Evolutionary conservation across 2,329 filamentous ascomycete genomes (phyloP).

Genomic region (Botrytis cinerea): DNA sequence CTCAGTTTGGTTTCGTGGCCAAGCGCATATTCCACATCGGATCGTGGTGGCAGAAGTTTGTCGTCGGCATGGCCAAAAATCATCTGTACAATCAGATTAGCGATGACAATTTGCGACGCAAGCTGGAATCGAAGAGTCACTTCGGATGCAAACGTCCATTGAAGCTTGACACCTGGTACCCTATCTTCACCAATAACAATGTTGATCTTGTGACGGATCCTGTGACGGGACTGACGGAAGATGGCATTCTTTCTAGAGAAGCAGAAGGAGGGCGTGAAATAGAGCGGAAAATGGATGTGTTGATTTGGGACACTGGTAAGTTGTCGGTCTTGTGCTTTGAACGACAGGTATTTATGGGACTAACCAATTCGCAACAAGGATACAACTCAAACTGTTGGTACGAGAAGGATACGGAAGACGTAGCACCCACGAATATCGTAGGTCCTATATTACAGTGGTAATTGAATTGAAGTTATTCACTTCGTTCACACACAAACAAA

Average conservation of each 20-base stretch:
- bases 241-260: slow-evolving; percentile 6
- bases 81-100: slow-evolving; percentile 13
- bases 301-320: slow-evolving; percentile 19
- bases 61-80: slow-evolving; percentile 6
- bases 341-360: slow-evolving; percentile 6
- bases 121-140: slow-evolving; percentile 6
- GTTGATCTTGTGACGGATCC: slow-evolving; percentile 9
- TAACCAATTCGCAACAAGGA: slow-evolving; percentile 3
- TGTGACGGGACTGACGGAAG: slow-evolving; percentile 2
- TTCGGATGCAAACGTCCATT: slow-evolving; percentile 7
- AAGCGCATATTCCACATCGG: background rate
- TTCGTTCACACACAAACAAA: background rate
- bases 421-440: too few relatives aligned
- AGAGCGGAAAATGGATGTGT: slow-evolving; percentile 12
- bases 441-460: too few relatives aligned
- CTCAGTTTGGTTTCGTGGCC: background rate
- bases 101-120: background rate
- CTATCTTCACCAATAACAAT: slow-evolving; percentile 14
- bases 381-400: background rate
- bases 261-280: background rate
- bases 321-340: background rate
- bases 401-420: too few relatives aligned
- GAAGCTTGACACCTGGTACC: slow-evolving; percentile 1
- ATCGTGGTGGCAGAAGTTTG: background rate
- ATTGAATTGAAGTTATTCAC: too few relatives aligned